phyloP scores from a whole-genome alignment of 1,284 basidiomycete genomes.

The Cronartium ribicola region DNA sequence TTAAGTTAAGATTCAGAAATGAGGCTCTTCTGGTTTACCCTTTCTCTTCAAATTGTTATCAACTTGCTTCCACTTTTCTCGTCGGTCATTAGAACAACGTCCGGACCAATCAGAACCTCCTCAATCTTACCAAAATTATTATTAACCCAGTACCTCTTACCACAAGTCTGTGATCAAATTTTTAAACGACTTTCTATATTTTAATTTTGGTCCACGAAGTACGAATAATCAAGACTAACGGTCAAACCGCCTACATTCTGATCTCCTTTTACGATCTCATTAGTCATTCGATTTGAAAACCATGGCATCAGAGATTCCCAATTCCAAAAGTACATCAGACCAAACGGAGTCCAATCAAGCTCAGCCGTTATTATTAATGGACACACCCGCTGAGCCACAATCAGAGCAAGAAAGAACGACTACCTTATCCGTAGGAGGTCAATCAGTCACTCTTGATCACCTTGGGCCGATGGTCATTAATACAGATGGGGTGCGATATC shows the following conservation, averaged over 20 bases:
- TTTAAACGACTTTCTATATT: background rate
- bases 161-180: background rate
- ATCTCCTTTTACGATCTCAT: background rate
- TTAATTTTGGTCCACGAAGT: too few species aligned
- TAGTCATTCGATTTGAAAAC: background rate
- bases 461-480: constrained; percentile 41
- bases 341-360: background rate
- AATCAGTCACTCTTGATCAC: constrained; percentile 30
- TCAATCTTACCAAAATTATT: background rate
- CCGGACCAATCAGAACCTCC: too few species aligned
- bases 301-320: background rate
- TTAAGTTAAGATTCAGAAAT: too few species aligned
- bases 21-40: too few species aligned
- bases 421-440: constrained; percentile 11
- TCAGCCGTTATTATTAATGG: constrained; percentile 15
- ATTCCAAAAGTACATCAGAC: background rate
- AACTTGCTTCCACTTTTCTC: too few species aligned
- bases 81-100: too few species aligned
- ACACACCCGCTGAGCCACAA: constrained; percentile 7
- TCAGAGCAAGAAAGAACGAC: background rate
- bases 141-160: background rate
- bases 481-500: constrained; percentile 31
- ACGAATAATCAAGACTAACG: too few species aligned
- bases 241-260: too few species aligned
- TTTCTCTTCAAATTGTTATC: too few species aligned